Evolutionary conservation across 306 rosid species (phyloP), one percentile per base, ranked within the genome.

Genomic region (Vigna reflexopilosa): DNA sequence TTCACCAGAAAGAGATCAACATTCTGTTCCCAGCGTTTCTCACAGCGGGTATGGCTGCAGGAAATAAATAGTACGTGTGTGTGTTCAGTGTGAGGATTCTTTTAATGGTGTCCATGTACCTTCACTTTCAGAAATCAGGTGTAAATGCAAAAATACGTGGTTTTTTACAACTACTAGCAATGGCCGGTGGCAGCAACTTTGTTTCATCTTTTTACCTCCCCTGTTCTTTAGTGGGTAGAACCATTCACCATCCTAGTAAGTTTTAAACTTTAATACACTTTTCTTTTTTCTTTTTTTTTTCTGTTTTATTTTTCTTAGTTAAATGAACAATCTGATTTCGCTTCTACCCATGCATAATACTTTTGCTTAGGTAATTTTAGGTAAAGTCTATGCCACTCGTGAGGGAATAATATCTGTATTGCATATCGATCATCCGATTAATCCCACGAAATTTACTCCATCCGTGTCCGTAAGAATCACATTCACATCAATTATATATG

Each of bases 1-100:
- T 89, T 88, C 82, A 90, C 94, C n/a, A 79, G 79, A 14, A 77
- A 80, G 38, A 36, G 88, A 52, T 87, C 62, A 15, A 73, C 87
- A 28, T 16, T 67, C 15, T 77, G 83, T 72, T 81, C 72, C 78
- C 3, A 76, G 44, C 80, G 73, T 82, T 71, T 49, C 76, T 54
- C 51, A 65, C 52, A 30, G 54, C 14, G 28, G 28, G 28, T 2
- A 24, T 52, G 16, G 76, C 47, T 74, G 62, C 75, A 61, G 22
- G 42, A 80, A 69, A 67, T 78, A 30, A 57, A 49, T 67, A 67
- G 71, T 34, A 19, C 57, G 16, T 15, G 28, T 9, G 69, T 69
- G 9, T 78, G 1, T 40, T 20, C 55, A 49, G 15, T 24, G 58
- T 77, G 38, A 42, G 28, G 72, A 0, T 72, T 63, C 36, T 69